A percentile compares a stretch with the other conserved stretches of the same genome.
Conservation (phyloP, 441 rosid species). For the Arabidopsis lyrata region DNA sequence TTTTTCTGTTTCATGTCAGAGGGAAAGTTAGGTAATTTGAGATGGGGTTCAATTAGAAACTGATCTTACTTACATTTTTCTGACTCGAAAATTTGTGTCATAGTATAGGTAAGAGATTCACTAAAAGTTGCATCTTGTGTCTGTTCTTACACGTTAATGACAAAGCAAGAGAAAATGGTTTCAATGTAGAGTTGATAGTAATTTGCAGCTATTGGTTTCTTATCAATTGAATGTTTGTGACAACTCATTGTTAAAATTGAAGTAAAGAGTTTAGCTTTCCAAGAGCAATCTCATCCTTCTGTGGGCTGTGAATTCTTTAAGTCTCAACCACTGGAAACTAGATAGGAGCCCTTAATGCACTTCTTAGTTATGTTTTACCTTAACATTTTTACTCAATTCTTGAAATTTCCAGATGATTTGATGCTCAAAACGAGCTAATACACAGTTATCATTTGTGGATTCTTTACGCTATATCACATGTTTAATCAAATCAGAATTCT, state of each 20-base stretch:
- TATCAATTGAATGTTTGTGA: neutral
- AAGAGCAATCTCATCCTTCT: constrained; percentile 11
- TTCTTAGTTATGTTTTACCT: neutral
- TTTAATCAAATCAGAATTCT: neutral
- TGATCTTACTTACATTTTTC: neutral
- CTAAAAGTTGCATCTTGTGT: neutral
- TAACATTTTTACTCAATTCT: neutral
- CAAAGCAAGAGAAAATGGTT: neutral
- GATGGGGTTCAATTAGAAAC: constrained; percentile 1
- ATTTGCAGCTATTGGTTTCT: neutral
- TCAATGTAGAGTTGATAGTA: constrained; percentile 7
- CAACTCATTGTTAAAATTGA: neutral
- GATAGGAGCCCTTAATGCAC: neutral
- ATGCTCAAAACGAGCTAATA: neutral
- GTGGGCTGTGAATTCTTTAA: neutral
- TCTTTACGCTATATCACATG: neutral
- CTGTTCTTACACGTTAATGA: neutral
- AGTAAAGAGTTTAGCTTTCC: neutral
- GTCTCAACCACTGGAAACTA: neutral
- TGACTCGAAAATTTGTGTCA: constrained; percentile 1
- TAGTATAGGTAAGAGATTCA: neutral
- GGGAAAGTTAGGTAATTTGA: neutral
- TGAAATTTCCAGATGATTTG: neutral
- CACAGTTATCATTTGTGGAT: neutral
- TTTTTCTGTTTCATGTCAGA: neutral